Percentiles rank a stretch among this genome's conserved stretches.
phyloP scores from a whole-genome alignment of 768 basidiomycete genomes.

The Coprinellus micaceus region DNA sequence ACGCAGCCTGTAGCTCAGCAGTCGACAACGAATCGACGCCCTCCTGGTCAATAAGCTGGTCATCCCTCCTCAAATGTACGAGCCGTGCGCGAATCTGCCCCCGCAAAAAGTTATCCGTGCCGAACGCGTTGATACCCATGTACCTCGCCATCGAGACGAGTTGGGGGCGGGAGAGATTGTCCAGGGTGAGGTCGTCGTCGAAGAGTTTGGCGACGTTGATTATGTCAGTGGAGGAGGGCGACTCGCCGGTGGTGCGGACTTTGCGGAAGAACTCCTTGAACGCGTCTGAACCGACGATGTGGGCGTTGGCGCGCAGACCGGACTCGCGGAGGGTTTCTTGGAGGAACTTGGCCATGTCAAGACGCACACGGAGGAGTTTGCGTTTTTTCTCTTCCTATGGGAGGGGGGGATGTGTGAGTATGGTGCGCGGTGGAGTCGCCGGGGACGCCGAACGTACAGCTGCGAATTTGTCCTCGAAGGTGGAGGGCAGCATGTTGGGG shows the following conservation, averaged over 20 bases:
- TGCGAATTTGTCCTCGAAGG: constrained; percentile 96
- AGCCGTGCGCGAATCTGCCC: constrained; percentile 85
- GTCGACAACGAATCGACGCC: constrained; percentile 90
- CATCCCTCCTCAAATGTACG: constrained; percentile 81
- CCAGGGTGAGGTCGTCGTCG: constrained; percentile 95
- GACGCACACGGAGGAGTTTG: constrained; percentile 87
- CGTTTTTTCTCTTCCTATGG: constrained; percentile 96
- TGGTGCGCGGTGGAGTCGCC: neutral
- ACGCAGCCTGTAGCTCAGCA: constrained; percentile 87
- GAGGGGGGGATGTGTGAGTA: neutral
- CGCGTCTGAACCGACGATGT: constrained; percentile 90
- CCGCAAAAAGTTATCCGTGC: constrained; percentile 96
- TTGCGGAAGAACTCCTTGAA: constrained; percentile 99
- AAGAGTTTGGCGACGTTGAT: constrained; percentile 95
- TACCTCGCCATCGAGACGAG: constrained; percentile 96
- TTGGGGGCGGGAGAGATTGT: constrained; percentile 98
- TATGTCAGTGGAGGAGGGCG: constrained; percentile 83
- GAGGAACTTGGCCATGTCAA: constrained; percentile 99
- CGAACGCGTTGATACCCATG: constrained; percentile 98
- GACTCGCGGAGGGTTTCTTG: constrained; percentile 96
- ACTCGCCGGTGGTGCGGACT: constrained; percentile 93
- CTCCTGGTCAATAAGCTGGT: constrained; percentile 87
- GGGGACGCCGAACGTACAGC: constrained; percentile 47
- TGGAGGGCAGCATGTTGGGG: constrained; percentile 98
- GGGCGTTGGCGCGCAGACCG: constrained; percentile 85